phyloP scores from a whole-genome alignment of 441 rosid species.

The Croton laevigatus region DNA sequence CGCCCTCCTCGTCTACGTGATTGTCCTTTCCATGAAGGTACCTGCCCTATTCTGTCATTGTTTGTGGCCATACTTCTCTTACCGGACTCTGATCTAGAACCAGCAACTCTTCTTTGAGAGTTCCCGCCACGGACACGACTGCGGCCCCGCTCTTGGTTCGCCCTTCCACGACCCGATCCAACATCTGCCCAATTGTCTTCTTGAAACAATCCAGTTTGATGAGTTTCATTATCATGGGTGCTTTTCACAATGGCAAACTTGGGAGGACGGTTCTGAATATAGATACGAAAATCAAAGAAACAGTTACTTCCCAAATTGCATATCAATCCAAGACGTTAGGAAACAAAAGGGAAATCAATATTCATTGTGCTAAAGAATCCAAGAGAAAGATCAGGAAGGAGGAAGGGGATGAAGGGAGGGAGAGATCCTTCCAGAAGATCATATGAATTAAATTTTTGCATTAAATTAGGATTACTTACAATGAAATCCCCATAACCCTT shows the following conservation, averaged over 20 bases:
- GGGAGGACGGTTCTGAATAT: conserved; percentile 36
- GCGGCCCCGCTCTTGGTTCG: conserved; percentile 43
- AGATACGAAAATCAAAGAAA: conserved; percentile 5
- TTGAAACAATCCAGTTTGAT: conserved; percentile 33
- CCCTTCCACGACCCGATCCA: conserved; percentile 43
- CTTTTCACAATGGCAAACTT: conserved; percentile 38
- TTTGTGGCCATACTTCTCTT: conserved; percentile 34
- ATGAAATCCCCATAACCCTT: conserved; percentile 38
- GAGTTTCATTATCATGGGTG: conserved; percentile 32
- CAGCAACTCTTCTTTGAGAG: conserved; percentile 33
- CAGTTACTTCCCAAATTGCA: not conserved
- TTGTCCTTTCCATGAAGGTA: conserved; percentile 45
- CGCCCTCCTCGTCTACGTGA: conserved; percentile 44
- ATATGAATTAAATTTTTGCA: not conserved
- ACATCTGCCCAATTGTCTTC: conserved; percentile 49
- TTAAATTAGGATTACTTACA: conserved; percentile 39
- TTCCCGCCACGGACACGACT: conserved; percentile 38
- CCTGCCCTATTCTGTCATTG: conserved; percentile 26
- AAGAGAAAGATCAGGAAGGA: not conserved
- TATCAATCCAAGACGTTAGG: too few relatives aligned
- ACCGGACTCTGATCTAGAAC: conserved; percentile 45
- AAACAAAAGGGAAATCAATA: not conserved
- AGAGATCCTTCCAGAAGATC: not conserved
- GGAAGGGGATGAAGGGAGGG: not conserved
- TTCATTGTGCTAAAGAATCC: not conserved